Conservation (phyloP, 2,329 filamentous ascomycete species). For the Onygenales sp. region DNA sequence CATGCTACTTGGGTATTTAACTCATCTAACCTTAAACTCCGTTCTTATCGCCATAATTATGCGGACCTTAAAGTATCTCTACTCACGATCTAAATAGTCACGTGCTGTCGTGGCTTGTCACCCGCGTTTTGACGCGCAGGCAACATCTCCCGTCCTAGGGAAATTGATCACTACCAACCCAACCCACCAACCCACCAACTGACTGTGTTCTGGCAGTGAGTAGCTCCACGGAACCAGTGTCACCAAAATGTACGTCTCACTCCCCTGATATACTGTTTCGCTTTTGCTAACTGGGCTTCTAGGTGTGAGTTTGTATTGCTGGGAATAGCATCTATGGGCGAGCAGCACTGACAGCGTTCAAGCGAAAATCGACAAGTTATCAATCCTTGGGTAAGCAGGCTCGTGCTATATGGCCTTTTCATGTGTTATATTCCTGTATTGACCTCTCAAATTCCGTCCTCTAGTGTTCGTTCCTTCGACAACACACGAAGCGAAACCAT, state of each 20-base stretch:
- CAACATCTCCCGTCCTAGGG: not conserved
- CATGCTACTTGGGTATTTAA: no score
- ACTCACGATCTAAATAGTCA: not conserved
- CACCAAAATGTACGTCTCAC: constrained; percentile 9
- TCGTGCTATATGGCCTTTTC: not conserved
- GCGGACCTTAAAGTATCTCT: no score
- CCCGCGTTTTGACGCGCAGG: constrained; percentile 1
- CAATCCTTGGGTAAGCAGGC: constrained; percentile 59
- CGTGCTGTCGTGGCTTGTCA: constrained; percentile 1
- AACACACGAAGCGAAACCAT: constrained; percentile 67
- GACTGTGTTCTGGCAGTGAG: not conserved
- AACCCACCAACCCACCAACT: not conserved
- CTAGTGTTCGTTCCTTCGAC: constrained; percentile 73
- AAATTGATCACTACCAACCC: not conserved
- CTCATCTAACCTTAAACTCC: not conserved
- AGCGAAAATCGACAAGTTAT: constrained; percentile 85
- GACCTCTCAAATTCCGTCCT: not conserved
- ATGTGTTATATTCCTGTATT: no score
- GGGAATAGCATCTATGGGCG: no score
- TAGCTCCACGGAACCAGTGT: not conserved
- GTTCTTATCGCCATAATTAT: not conserved
- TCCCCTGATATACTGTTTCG: not conserved
- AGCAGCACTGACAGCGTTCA: not conserved
- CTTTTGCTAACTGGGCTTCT: not conserved
- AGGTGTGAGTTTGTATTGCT: constrained; percentile 10